These are phyloP conservation scores for Picochlorum sp. DNA, from an alignment of 139 green algal genomes.

Conservation along the genomic window DNA sequence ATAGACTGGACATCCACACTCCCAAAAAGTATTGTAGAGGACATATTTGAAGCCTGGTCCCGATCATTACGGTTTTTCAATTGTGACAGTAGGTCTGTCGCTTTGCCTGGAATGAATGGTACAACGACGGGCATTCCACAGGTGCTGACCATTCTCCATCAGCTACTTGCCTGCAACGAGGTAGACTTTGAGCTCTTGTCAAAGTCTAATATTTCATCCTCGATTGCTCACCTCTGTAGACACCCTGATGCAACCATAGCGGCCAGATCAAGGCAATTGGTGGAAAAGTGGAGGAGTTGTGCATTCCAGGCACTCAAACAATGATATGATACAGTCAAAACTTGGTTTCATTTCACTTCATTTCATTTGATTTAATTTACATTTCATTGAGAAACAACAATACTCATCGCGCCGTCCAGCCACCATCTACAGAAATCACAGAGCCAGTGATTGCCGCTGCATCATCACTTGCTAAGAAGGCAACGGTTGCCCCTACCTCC, in stretches of 20 bases:
- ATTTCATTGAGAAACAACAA: neutral
- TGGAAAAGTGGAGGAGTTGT: neutral
- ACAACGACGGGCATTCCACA: neutral
- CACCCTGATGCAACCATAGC: neutral
- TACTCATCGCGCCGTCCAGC: conserved; percentile 41
- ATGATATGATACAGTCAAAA: neutral
- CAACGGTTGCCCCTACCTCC: conserved; percentile 58
- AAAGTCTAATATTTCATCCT: neutral
- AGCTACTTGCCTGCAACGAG: neutral
- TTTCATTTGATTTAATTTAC: neutral
- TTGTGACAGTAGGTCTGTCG: neutral
- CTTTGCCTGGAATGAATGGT: neutral
- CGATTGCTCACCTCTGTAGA: neutral
- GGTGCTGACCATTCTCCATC: neutral
- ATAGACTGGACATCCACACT: neutral
- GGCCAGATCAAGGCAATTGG: neutral
- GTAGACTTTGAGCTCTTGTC: conserved; percentile 1
- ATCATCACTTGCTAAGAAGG: conserved; percentile 70
- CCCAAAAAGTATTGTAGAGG: neutral
- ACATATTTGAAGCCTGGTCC: conserved; percentile 2
- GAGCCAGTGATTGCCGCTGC: conserved; percentile 64
- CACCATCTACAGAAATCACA: conserved; percentile 73
- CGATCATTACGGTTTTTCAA: neutral
- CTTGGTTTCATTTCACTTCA: neutral
- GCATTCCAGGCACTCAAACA: neutral